Base-by-base conservation (phyloP, 2,329 filamentous ascomycete genomes). In the Sporothrix brunneoviolacea region DNA sequence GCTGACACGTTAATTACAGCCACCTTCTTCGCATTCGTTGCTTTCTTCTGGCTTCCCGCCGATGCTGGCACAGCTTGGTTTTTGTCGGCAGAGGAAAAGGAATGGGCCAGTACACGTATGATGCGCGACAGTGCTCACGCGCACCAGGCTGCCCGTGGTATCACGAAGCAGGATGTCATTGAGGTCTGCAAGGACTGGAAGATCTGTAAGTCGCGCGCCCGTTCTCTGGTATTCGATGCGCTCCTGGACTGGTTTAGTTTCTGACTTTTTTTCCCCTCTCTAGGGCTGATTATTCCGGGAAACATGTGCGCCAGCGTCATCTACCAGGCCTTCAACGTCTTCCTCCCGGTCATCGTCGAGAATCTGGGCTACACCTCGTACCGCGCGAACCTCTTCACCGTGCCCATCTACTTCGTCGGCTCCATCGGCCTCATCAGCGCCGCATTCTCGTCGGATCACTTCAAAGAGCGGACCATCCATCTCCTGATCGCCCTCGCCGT, bases 11-110 rank as follows among this genome's bases (percentile, higher is more conserved):
- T n/a, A n/a, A n/a, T n/a, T n/a, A n/a, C n/a, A n/a, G n/a, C 72
- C 1, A 53, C 70, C 1, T 18, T 64, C 15, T 59, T 70, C 8
- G 69, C 65, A 0, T 15, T 68, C 4, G 57, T 68, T 2, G 64
- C 68, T 1, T 64, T 68, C 41, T 91, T 80, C 71, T 71, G 83
- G 55, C 79, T 94, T 0, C 76, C 87, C 58, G 88, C 95, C 60
- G 94, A 89, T 57, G 89, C 89, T 0, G 59, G 63, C 0, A 63
- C 62, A 3, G 68, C 69, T 3, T 65, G 61, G 53, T 73, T 72
- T 56, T 57, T 73, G n/a, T 63, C 61, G 0, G 52, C 56, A 1
- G 57, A 64, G 8, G 68, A 73, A 42, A 64, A 67, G 12, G 58
- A 60, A 2, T 64, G 65, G 12, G 49, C 49, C 18, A 27, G 28